Percentiles rank a stretch among this genome's conserved stretches.
These are phyloP conservation scores for Neonectria hederae DNA, from an alignment of 2,329 filamentous ascomycete genomes.

Conservation along the genomic window DNA sequence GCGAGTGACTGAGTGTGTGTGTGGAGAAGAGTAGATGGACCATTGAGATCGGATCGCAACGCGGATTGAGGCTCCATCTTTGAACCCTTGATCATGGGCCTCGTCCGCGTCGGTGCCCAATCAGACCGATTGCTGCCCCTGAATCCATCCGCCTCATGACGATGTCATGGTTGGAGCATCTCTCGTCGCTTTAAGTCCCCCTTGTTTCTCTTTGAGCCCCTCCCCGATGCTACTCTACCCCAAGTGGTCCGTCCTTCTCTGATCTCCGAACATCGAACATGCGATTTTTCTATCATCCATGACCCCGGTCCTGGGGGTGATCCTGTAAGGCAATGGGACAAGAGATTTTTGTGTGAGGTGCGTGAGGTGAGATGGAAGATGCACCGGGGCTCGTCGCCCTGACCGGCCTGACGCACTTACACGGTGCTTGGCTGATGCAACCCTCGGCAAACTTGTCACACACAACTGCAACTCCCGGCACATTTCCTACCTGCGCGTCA, in stretches of 20 bases:
- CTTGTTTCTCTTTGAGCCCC: slow-evolving; percentile 20
- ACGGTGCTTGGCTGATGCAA: slow-evolving; percentile 10
- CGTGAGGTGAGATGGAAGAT: background rate
- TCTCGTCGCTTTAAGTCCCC: slow-evolving; percentile 22
- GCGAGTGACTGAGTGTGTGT: slow-evolving; percentile 22
- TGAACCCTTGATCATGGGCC: slow-evolving; percentile 28
- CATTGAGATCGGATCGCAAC: slow-evolving; percentile 39
- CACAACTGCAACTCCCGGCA: slow-evolving; percentile 25
- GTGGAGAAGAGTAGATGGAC: slow-evolving; percentile 37
- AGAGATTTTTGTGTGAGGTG: slow-evolving; percentile 16
- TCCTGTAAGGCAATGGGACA: slow-evolving; percentile 23
- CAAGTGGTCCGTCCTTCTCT: slow-evolving; percentile 25
- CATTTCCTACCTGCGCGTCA: slow-evolving; percentile 41
- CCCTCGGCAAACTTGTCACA: slow-evolving; percentile 12
- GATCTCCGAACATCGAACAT: slow-evolving; percentile 35
- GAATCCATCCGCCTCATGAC: slow-evolving; percentile 25
- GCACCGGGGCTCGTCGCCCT: background rate
- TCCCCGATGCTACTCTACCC: slow-evolving; percentile 29
- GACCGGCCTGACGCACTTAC: slow-evolving; percentile 8
- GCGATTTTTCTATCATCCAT: slow-evolving; percentile 21
- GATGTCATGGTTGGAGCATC: slow-evolving; percentile 17
- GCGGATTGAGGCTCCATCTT: slow-evolving; percentile 29
- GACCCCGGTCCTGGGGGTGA: slow-evolving; percentile 32
- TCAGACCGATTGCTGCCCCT: slow-evolving; percentile 27
- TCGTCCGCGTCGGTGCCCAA: slow-evolving; percentile 25